Evolutionary conservation across 2,329 filamentous ascomycete species (phyloP), one percentile per base, ranked within the genome.

Genomic region (Cordyceps farinosa): DNA sequence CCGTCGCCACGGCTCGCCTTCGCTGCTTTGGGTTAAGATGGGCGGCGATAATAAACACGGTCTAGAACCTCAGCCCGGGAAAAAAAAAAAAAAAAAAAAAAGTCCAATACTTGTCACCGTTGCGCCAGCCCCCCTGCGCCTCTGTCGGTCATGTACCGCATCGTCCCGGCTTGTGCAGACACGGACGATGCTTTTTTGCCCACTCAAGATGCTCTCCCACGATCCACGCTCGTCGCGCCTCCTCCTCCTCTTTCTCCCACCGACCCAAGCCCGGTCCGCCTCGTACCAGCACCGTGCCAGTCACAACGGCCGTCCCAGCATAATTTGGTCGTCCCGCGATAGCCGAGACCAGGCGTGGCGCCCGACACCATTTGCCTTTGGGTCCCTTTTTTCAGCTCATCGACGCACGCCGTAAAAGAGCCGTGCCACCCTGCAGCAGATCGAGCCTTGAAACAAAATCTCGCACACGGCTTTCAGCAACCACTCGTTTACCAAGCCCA

Each of bases 41-140:
- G 61, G 61, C 61, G 40, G 29, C 54, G 38, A 55, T 62, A 56
- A 55, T 53, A 45, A 58, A 52, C 48, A 45, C 48, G 61, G 61
- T 63, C 61, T 63, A 57, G 61, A 63, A 63, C 61, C 61, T 63
- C 61, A 58, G 61, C 53, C 61, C 53, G 48, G 29, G 36, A 53
- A 38, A 47, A 53, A 45, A 59, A 52, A 52, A 55, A 42, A 55
- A 42, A 55, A 42, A 42, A 9, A n/a, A 56, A 32, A 57, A 34
- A 42, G 50, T 45, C 50, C 50, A 47, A 61, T 61, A 61, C 50
- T 47, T 54, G 32, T 9, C 15, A 51, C 45, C 34, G 27, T 44
- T 38, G 32, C 44, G 48, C 38, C 50, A 51, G 50, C 58, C 58
- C 58, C 52, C 58, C 48, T 61, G 50, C 50, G 40, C 48, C 48